Conservation (phyloP, 495 filamentous ascomycete genomes). For the Alectoria sarmentosa region DNA sequence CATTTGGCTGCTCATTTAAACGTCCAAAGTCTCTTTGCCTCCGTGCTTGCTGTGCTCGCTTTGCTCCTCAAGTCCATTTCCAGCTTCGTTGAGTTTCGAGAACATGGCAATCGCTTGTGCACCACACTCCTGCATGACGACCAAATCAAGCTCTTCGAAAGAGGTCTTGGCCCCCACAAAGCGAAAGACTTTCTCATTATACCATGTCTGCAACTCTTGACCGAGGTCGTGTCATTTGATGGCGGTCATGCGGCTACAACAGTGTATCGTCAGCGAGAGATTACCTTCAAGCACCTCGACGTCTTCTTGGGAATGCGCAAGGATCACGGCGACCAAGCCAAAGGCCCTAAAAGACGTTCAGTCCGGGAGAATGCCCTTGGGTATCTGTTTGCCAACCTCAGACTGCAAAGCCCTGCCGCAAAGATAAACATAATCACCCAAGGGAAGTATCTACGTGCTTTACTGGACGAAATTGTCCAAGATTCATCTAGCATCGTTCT, state of each 20-base stretch:
- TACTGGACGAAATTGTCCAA: slow-evolving; percentile 61
- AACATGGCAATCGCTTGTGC: slow-evolving; percentile 64
- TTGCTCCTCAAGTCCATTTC: slow-evolving; percentile 70
- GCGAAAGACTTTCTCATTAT: slow-evolving; percentile 79
- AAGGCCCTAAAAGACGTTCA: slow-evolving; percentile 54
- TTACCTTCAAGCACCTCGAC: slow-evolving; percentile 66
- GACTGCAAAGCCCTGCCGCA: slow-evolving; percentile 57
- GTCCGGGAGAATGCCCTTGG: slow-evolving; percentile 68
- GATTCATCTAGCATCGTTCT: slow-evolving; percentile 63
- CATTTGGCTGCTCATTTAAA: slow-evolving; percentile 62
- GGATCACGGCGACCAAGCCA: slow-evolving; percentile 43
- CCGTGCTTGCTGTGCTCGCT: slow-evolving; percentile 66
- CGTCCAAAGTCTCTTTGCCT: slow-evolving; percentile 66
- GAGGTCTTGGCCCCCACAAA: slow-evolving; percentile 63
- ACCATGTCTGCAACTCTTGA: slow-evolving; percentile 70
- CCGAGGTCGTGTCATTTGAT: slow-evolving; percentile 71
- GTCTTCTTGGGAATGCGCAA: slow-evolving; percentile 43
- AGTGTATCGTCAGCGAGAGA: slow-evolving; percentile 60
- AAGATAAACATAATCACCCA: slow-evolving; percentile 73
- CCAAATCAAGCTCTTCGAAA: slow-evolving; percentile 63
- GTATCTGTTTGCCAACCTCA: slow-evolving; percentile 67
- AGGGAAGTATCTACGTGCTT: slow-evolving; percentile 57
- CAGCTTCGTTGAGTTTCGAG: slow-evolving; percentile 57
- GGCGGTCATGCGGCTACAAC: slow-evolving; percentile 66
- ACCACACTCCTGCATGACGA: slow-evolving; percentile 64